A percentile compares a stretch with the other conserved stretches of the same genome.
Evolutionary conservation across 805 yeast genomes (phyloP).

Genomic region (Teunomyces gatunensis): DNA sequence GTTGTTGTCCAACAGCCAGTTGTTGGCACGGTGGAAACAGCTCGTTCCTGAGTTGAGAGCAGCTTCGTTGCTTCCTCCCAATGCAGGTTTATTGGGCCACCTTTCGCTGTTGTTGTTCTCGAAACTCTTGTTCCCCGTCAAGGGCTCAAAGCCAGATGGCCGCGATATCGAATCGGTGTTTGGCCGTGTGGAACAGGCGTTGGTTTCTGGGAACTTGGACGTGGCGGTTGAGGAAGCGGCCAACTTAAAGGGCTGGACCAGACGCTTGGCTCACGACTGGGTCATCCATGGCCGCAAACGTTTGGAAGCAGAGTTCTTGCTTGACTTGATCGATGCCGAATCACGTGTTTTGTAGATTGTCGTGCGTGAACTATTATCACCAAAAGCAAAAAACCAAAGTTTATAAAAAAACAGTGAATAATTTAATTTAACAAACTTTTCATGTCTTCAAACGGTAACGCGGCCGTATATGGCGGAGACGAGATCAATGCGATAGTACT

Average conservation of each 20-base stretch:
- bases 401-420: no score
- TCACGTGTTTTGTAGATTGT: conserved; percentile 36
- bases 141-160: conserved; percentile 71
- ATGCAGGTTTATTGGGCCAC: conserved; percentile 94
- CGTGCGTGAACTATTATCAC: background rate
- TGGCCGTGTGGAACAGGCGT: conserved; percentile 76
- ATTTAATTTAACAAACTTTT: background rate
- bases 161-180: conserved; percentile 85
- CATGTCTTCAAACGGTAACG: conserved; percentile 22
- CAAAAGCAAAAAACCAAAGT: background rate
- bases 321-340: conserved; percentile 67
- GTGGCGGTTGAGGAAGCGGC: conserved; percentile 92
- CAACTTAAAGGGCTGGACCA: conserved; percentile 87
- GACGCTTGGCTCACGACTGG: conserved; percentile 91
- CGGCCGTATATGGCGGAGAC: conserved; percentile 47
- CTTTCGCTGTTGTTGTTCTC: conserved; percentile 76
- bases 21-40: conserved; percentile 74
- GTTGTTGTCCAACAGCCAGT: conserved; percentile 73
- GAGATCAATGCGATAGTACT: conserved; percentile 89
- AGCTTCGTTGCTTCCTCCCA: conserved; percentile 86
- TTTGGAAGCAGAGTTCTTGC: conserved; percentile 80
- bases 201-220: conserved; percentile 74
- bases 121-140: conserved; percentile 68
- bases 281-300: conserved; percentile 84
- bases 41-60: conserved; percentile 84